phyloP scores from a whole-genome alignment of 208 protist species.

The Acanthamoeba triangularis region DNA sequence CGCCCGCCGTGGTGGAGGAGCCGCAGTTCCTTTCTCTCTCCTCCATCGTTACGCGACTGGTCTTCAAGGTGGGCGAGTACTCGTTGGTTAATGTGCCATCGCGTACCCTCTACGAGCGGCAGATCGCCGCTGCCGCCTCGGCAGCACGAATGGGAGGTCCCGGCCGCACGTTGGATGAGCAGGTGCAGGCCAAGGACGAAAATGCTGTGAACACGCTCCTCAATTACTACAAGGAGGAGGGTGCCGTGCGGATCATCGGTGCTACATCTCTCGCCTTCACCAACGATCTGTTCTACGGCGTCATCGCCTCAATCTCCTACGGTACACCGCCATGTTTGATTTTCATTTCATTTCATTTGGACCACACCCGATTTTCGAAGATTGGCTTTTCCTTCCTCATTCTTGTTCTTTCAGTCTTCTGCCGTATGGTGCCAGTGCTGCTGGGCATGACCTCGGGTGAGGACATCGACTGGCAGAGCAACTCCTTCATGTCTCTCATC shows the following conservation, averaged over 20 bases:
- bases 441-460: not conserved
- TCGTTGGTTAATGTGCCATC: not conserved
- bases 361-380: not conserved
- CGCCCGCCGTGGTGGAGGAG: too few relatives aligned
- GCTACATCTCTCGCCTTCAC: constrained; percentile 20
- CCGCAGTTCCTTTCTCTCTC: constrained; percentile 15
- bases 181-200: not conserved
- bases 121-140: not conserved
- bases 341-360: too few relatives aligned
- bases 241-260: not conserved
- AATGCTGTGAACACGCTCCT: not conserved
- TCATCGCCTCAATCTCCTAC: constrained; percentile 13
- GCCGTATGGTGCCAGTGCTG: not conserved
- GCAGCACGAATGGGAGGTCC: not conserved
- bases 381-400: not conserved
- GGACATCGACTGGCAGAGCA: constrained; percentile 3
- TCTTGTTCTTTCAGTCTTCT: not conserved
- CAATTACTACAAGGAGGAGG: constrained; percentile 9
- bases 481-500: not conserved
- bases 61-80: constrained; percentile 8
- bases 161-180: not conserved
- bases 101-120: constrained; percentile 14
- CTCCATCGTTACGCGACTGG: constrained; percentile 3
- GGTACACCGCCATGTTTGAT: not conserved
- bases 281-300: constrained; percentile 16